Percentiles rank a stretch among this genome's conserved stretches.
phyloP scores from a whole-genome alignment of 2,329 filamentous ascomycete species.

The Penicillium nordicum region DNA sequence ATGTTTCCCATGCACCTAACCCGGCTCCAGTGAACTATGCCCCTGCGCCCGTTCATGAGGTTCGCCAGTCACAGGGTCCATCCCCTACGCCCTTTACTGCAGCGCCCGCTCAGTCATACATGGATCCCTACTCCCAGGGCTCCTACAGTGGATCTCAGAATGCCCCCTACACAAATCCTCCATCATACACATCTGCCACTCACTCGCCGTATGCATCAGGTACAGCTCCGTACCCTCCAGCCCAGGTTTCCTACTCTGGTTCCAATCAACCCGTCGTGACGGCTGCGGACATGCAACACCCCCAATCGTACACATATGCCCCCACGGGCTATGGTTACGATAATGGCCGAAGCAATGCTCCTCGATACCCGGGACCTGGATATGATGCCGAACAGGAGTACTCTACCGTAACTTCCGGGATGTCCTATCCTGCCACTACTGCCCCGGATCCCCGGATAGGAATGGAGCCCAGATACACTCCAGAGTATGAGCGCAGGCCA shows the following conservation, averaged over 20 bases:
- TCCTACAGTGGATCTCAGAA: conserved; percentile 33
- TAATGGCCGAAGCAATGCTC: conserved; percentile 38
- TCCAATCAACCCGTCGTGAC: conserved; percentile 38
- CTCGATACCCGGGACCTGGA: conserved; percentile 41
- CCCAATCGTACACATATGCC: conserved; percentile 39
- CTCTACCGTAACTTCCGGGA: conserved; percentile 40
- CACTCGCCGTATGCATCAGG: conserved; percentile 35
- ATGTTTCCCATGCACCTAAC: conserved; percentile 38
- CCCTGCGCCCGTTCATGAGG: conserved; percentile 37
- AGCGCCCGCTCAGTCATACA: conserved; percentile 33
- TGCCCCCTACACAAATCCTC: conserved; percentile 31
- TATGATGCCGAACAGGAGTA: conserved; percentile 44
- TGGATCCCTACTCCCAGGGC: conserved; percentile 36
- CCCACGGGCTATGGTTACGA: conserved; percentile 37
- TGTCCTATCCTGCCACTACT: conserved; percentile 40
- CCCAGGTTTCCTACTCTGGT: conserved; percentile 33
- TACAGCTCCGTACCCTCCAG: conserved; percentile 36
- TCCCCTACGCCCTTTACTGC: conserved; percentile 38
- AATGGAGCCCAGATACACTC: conserved; percentile 45
- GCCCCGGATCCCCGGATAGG: conserved; percentile 43
- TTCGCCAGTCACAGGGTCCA: conserved; percentile 36
- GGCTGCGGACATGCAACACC: conserved; percentile 35
- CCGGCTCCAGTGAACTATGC: conserved; percentile 37
- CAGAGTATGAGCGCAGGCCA: conserved; percentile 42
- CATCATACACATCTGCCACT: conserved; percentile 31